Base-by-base conservation (phyloP, 257 asterid species). In the Fraxinus anomala region DNA sequence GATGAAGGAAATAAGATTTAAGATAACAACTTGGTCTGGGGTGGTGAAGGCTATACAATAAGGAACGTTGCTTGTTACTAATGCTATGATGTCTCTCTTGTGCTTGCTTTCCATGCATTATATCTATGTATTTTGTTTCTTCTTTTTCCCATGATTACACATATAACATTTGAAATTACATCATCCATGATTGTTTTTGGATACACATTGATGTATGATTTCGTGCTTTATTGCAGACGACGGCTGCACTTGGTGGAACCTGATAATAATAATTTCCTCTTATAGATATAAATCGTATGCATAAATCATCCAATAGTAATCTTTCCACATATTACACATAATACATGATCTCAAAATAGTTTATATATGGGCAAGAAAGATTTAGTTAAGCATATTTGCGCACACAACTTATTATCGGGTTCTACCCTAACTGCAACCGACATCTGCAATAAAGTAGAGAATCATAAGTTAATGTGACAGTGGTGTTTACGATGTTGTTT, bases 221-320 rank as follows among this genome's bases (percentile, higher is more conserved):
- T 74, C 2, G 73, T 78, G n/a, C 78, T 70, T 70, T 86, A 63
- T 88, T 78, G 81, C 90, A 93, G 97, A 93, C 97, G 54, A 93
- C 98, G 19, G 97, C 90, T 67, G 98, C 98, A 61, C 93, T 93
- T 65, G 97, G 88, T 68, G 26, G 98, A 93, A 75, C 98, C 96
- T 16, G 96, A 91, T 71, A 91, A 93, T 71, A 90, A 84, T 61
- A 5, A 36, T 36, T 36, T 36, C 40, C 39, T 5, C 0, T 1
- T 36, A 1, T 34, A 34, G 1, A 34, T 34, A 34, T 34, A 34
- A 34, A 34, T 34, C 5, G 6, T 33, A 1, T 36, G 40, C 1
- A 6, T 36, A 36, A 36, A 36, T 6, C 40, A 36, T 36, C 40
- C 40, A 36, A 36, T 6, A 36, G 40, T 36, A 5, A 36, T 36